phyloP scores from a whole-genome alignment of 2,329 filamentous ascomycete genomes.

The Allantophomopsis lycopodina region DNA sequence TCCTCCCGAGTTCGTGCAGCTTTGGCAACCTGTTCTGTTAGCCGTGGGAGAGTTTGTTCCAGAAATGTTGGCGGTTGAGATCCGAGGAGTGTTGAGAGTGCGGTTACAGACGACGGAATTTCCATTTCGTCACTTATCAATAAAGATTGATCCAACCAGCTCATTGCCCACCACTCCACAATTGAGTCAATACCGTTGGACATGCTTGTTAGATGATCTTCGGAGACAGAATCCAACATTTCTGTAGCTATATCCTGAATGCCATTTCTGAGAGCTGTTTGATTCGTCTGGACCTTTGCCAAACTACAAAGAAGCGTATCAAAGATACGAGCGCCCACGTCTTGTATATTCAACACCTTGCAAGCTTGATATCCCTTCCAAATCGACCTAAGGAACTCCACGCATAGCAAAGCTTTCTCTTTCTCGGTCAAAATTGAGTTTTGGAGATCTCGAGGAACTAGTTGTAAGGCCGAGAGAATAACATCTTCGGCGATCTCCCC shows the following conservation, averaged over 20 bases:
- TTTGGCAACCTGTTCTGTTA: not conserved
- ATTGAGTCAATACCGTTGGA: conserved; percentile 4
- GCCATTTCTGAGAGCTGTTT: not conserved
- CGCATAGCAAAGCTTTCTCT: conserved; percentile 1
- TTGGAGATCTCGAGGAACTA: conserved; percentile 3
- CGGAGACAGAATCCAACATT: conserved; percentile 9
- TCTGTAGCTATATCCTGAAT: conserved; percentile 6
- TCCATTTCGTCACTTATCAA: not conserved
- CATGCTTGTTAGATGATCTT: conserved; percentile 7
- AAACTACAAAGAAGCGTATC: conserved; percentile 6
- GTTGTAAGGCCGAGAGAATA: conserved; percentile 4
- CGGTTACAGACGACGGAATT: not conserved
- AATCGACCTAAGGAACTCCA: conserved; percentile 1
- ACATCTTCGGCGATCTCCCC: conserved; percentile 7
- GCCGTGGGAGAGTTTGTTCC: not conserved
- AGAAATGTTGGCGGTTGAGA: not conserved
- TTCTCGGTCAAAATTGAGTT: not conserved
- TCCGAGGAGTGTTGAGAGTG: not conserved
- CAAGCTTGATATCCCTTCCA: conserved; percentile 3
- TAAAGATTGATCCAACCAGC: conserved; percentile 4
- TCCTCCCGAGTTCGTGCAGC: not conserved
- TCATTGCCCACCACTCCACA: conserved; percentile 5
- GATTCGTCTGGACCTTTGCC: conserved; percentile 5
- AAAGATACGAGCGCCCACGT: conserved; percentile 6
- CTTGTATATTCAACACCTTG: conserved; percentile 3